Percentiles rank a stretch among this genome's conserved stretches.
phyloP scores from a whole-genome alignment of 768 basidiomycete genomes.

The Suillus sp. region DNA sequence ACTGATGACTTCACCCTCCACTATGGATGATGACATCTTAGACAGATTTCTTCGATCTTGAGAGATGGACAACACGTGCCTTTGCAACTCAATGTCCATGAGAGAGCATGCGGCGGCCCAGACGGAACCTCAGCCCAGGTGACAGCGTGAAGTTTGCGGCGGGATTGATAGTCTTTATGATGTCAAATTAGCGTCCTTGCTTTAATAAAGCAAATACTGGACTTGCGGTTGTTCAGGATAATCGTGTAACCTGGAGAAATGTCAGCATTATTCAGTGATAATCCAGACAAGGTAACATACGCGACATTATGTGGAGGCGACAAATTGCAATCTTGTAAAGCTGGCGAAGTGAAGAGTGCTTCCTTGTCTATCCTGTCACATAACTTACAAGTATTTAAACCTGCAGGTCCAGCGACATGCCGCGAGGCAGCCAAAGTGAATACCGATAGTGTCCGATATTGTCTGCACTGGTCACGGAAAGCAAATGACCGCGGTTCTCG shows the following conservation, averaged over 20 bases:
- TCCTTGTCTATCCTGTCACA: neutral
- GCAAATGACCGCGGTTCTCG: neutral
- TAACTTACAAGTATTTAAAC: conserved; percentile 21
- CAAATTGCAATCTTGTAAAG: neutral
- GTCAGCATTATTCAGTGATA: conserved; percentile 16
- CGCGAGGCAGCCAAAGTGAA: conserved; percentile 6
- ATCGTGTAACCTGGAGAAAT: conserved; percentile 32
- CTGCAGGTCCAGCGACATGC: conserved; percentile 8
- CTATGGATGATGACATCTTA: conserved; percentile 33
- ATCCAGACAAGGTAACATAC: neutral
- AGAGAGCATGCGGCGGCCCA: conserved; percentile 44
- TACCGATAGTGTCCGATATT: neutral
- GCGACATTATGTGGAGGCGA: conserved; percentile 16
- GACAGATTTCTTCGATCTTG: neutral
- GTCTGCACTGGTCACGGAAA: neutral
- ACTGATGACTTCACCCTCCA: conserved; percentile 50
- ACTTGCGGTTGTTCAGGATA: conserved; percentile 50
- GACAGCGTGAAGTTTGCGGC: conserved; percentile 33
- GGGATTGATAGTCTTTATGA: conserved; percentile 40
- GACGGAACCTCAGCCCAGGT: conserved; percentile 42
- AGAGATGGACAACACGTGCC: conserved; percentile 37
- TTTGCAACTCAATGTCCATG: conserved; percentile 61
- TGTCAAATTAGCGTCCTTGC: neutral
- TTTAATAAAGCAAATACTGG: neutral
- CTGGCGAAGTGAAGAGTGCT: neutral